phyloP scores from a whole-genome alignment of 1,139 yeast genomes.

The Meyerozyma guilliermondii region DNA sequence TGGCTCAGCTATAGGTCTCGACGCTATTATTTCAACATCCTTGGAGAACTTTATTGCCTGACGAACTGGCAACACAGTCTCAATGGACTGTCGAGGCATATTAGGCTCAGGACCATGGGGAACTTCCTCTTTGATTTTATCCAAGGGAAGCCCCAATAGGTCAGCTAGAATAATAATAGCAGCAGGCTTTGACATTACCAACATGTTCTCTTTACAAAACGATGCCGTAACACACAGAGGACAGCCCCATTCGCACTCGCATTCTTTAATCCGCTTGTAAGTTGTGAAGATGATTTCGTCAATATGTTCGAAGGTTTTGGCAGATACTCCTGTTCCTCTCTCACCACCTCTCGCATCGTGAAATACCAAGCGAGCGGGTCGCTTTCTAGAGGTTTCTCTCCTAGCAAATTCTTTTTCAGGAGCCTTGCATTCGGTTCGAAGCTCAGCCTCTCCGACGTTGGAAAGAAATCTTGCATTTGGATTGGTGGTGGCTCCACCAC shows the following conservation, averaged over 20 bases:
- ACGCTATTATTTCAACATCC: slow-evolving; percentile 55
- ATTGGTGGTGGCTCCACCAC: slow-evolving; percentile 34
- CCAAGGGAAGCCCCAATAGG: slow-evolving; percentile 41
- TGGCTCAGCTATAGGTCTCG: slow-evolving; percentile 15
- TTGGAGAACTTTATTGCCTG: slow-evolving; percentile 51
- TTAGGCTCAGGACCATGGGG: slow-evolving; percentile 83
- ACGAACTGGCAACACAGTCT: slow-evolving; percentile 57
- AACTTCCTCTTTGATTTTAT: slow-evolving; percentile 31
- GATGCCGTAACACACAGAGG: slow-evolving; percentile 80
- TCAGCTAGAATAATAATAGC: slow-evolving; percentile 66
- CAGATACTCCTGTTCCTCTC: slow-evolving; percentile 72
- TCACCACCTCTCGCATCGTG: slow-evolving; percentile 79
- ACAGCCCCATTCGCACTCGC: slow-evolving; percentile 86
- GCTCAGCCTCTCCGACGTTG: slow-evolving; percentile 51
- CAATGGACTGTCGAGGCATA: slow-evolving; percentile 62
- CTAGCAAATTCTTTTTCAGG: slow-evolving; percentile 91
- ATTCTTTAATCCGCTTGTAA: slow-evolving; percentile 50
- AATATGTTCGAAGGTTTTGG: slow-evolving; percentile 73
- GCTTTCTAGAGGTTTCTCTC: slow-evolving; percentile 56
- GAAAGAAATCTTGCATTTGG: slow-evolving; percentile 48
- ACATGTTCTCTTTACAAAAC: slow-evolving; percentile 72
- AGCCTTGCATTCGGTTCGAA: slow-evolving; percentile 91
- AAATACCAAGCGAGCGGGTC: slow-evolving; percentile 85
- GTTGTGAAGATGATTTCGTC: slow-evolving; percentile 62
- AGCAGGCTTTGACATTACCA: slow-evolving; percentile 84